Evolutionary conservation across 495 filamentous ascomycete genomes (phyloP).

Genomic region (Podospora australis): DNA sequence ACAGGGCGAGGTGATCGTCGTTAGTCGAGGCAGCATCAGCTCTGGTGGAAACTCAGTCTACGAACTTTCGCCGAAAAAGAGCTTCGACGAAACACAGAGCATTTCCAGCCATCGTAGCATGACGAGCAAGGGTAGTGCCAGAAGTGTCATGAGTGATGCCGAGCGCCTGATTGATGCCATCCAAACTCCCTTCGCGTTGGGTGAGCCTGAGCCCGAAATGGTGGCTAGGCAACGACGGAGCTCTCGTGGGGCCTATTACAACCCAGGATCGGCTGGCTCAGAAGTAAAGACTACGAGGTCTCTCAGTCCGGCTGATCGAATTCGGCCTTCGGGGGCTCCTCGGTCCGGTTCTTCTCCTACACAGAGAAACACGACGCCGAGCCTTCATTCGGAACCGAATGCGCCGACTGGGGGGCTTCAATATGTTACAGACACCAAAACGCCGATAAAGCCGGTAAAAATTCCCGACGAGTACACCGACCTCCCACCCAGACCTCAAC

Average conservation of each 20-base stretch:
- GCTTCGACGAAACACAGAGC: conserved; percentile 38
- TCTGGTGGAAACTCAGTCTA: conserved; percentile 11
- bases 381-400: not conserved
- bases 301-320: conserved; percentile 15
- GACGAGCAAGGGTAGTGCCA: conserved; percentile 38
- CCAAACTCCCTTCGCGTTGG: conserved; percentile 49
- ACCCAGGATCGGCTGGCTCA: not conserved
- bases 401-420: conserved; percentile 18
- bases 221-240: conserved; percentile 9
- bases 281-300: conserved; percentile 6
- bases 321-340: not conserved
- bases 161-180: conserved; percentile 73
- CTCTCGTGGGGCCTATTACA: conserved; percentile 10
- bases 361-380: not conserved
- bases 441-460: conserved; percentile 35
- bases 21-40: conserved; percentile 37
- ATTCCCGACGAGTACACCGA: conserved; percentile 32
- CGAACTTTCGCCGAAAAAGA: conserved; percentile 20
- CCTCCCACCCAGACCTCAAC: conserved; percentile 10
- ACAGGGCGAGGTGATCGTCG: conserved; percentile 52
- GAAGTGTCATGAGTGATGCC: conserved; percentile 59
- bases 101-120: conserved; percentile 48
- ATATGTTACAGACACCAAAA: conserved; percentile 27
- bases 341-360: conserved; percentile 12
- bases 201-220: conserved; percentile 30